phyloP scores from a whole-genome alignment of 73 alveolate genomes.

The Paramecium biaurelia region DNA sequence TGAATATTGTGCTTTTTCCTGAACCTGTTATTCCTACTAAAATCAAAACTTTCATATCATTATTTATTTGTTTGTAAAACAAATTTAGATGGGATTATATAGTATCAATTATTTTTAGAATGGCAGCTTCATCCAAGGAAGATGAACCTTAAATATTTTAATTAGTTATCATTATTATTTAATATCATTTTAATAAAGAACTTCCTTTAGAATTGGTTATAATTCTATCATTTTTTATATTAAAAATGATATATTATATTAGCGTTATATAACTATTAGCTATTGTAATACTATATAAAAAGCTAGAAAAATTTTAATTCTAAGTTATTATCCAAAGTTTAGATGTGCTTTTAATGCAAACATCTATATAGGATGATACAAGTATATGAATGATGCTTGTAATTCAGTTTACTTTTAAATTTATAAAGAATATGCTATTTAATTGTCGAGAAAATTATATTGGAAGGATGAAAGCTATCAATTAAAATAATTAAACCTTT shows the following conservation, averaged over 20 bases:
- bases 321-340: too few species aligned
- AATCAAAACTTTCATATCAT: background rate
- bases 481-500: too few species aligned
- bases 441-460: too few species aligned
- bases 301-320: too few species aligned
- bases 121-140: background rate
- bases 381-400: too few species aligned
- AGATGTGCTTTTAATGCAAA: too few species aligned
- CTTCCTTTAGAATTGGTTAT: background rate
- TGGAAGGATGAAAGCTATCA: too few species aligned
- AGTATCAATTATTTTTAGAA: background rate
- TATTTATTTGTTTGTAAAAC: background rate
- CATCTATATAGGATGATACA: too few species aligned
- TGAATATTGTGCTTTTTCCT: background rate
- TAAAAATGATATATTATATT: background rate
- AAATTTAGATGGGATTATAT: background rate
- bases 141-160: background rate
- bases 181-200: background rate
- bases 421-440: too few species aligned
- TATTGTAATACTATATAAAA: too few species aligned
- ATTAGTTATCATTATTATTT: background rate
- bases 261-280: too few species aligned
- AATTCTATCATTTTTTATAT: background rate
- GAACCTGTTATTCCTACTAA: background rate
- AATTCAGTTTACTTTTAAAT: too few species aligned